Base-by-base conservation (phyloP, 345 rosid genomes). In the Syzygium aromaticum region DNA sequence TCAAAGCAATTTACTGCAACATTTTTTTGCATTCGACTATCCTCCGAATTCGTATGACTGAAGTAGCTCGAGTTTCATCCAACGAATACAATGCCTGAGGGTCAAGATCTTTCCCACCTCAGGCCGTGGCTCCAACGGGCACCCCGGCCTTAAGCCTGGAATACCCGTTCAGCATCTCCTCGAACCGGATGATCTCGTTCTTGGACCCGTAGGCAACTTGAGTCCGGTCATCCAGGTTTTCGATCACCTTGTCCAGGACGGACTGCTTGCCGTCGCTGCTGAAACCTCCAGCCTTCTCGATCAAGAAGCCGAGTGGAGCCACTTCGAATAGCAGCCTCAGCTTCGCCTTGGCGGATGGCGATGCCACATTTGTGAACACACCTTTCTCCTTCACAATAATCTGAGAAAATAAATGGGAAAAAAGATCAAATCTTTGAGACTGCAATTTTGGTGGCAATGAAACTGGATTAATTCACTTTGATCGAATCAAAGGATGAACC, bases 191-290 rank as follows among this genome's bases (percentile, higher is more conserved):
- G 63, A 98, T 94, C 93, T 98, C 99, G 3, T 95, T 90, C 95
- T 98, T 96, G 33, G 99, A 98, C 10, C 99, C 99, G 83, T 95
- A 98, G 22, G 99, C 99, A 27, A 98, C 99, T 93, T 98, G 99
- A 85, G 99, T 96, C 93, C 99, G 93, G 30, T 97, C 99, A n/a
- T 95, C 99, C 17, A 97, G 96, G 89, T 88, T 90, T 57, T 19
- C 43, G 84, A 97, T 93, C 88, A 92, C 94, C 86, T 94, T 95
- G 89, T 97, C 98, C 10, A 97, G 98, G 88, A 97, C 98, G 0
- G 99, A 97, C 49, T 86, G 88, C 77, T 91, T 4, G 40, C 99
- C 99, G 84, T 97, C 99, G 84, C 99, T 97, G 85, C 99, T 97
- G 91, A 90, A 93, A 28, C 99, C 99, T 5, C 99, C 99, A 11